phyloP scores from a whole-genome alignment of 2,329 filamentous ascomycete species.

The Ramularia endophylla region DNA sequence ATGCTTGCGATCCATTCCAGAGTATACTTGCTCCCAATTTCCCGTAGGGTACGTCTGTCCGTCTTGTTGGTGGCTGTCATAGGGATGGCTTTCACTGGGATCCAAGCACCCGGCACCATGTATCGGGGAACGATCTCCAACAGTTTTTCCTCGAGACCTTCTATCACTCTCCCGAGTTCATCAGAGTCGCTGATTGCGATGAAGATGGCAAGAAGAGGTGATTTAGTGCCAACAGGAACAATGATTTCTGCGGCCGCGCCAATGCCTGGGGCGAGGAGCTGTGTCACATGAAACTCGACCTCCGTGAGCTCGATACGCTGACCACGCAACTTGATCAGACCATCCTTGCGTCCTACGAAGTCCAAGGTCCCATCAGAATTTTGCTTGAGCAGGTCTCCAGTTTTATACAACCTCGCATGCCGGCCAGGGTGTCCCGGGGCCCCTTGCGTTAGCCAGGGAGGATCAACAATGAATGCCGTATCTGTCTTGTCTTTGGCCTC shows the following conservation, averaged over 20 bases:
- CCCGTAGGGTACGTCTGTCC: slow-evolving; percentile 36
- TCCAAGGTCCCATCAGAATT: slow-evolving; percentile 47
- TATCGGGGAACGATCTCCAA: slow-evolving; percentile 23
- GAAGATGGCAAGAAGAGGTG: slow-evolving; percentile 1
- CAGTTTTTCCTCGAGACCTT: not conserved
- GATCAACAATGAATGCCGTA: slow-evolving; percentile 27
- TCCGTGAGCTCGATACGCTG: slow-evolving; percentile 56
- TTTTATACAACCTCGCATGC: slow-evolving; percentile 47
- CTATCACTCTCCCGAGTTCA: not conserved
- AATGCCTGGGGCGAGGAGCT: not conserved
- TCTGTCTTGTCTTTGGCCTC: slow-evolving; percentile 26
- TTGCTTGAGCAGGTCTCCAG: slow-evolving; percentile 54
- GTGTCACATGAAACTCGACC: slow-evolving; percentile 34
- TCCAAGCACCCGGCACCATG: slow-evolving; percentile 39
- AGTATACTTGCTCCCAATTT: slow-evolving; percentile 37
- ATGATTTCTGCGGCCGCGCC: slow-evolving; percentile 2
- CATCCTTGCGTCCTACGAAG: slow-evolving; percentile 53
- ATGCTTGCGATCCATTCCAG: slow-evolving; percentile 36
- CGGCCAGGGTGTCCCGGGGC: slow-evolving; percentile 28
- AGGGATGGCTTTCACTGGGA: slow-evolving; percentile 40
- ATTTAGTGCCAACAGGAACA: not conserved
- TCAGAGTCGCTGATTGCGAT: not conserved
- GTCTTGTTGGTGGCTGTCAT: slow-evolving; percentile 40
- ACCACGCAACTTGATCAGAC: slow-evolving; percentile 57
- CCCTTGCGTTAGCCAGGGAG: slow-evolving; percentile 18